Evolutionary conservation across 2,329 filamentous ascomycete species (phyloP).

Genomic region (Rhinocladiella similis): DNA sequence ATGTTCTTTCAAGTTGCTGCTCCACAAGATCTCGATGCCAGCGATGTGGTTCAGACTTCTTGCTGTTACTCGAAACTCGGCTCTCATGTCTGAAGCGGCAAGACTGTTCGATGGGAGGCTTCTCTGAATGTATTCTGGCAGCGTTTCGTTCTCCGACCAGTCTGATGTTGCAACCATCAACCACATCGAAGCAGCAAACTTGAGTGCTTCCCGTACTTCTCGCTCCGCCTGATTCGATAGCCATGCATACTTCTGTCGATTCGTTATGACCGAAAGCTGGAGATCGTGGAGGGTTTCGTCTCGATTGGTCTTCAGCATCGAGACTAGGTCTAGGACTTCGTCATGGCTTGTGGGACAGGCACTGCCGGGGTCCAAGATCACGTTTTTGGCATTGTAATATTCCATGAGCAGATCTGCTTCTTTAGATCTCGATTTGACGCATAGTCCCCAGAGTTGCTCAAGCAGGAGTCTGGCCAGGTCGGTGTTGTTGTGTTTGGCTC

Average conservation of each 20-base stretch:
- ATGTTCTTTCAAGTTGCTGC: slow-evolving; percentile 3
- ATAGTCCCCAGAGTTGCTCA: background rate
- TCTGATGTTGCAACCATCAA: background rate
- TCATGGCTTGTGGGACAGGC: background rate
- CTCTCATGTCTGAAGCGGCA: background rate
- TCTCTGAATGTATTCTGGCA: background rate
- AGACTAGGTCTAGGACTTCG: background rate
- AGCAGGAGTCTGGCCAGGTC: background rate
- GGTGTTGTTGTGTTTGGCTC: background rate
- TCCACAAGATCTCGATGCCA: background rate
- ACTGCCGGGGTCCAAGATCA: background rate
- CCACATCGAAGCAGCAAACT: background rate
- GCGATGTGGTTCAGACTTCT: background rate
- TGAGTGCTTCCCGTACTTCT: background rate
- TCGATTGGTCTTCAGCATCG: background rate
- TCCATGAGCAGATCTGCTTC: background rate
- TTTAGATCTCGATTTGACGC: background rate
- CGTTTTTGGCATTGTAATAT: background rate
- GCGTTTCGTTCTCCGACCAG: background rate
- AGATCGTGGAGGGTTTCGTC: background rate
- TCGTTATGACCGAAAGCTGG: background rate
- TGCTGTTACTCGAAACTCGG: background rate
- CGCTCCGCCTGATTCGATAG: background rate
- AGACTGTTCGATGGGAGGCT: background rate
- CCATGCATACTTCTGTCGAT: background rate